Evolutionary conservation across 495 filamentous ascomycete species (phyloP), one percentile per base, ranked within the genome.

Genomic region (Penicillium ucsense): DNA sequence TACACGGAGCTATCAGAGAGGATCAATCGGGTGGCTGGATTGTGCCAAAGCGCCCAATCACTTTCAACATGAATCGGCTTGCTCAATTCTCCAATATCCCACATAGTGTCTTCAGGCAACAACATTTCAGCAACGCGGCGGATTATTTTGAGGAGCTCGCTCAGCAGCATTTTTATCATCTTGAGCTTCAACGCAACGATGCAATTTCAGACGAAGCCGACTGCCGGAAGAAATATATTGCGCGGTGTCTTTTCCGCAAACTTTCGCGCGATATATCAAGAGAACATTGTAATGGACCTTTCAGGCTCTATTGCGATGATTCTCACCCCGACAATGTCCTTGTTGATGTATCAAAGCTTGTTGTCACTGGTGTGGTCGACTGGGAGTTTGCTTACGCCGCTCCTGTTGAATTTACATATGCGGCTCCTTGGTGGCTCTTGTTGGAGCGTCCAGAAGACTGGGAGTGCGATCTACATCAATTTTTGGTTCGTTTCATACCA

Each of bases 61-160:
- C 61, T 10, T 55, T 63, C 34, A 63, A 63, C 41, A 66, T 68
- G 57, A 66, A 59, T 36, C 46, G 48, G 27, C 47, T 68, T 34
- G 48, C 50, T 33, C 53, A 58, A 35, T 59, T 60, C 41, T 55
- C 53, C 7, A 52, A 55, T 44, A 47, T 57, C 11, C 57, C 55
- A 0, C 48, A 9, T 8, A 32, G 37, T n/a, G 49, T 49, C 9
- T 62, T 58, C 42, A 29, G 31, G 6, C 31, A 41, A 41, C 29
- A 47, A 12, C 51, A 39, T 3, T 64, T 64, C 44, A 45, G 27
- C 33, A 66, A 59, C 20, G 61, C 65, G 0, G 56, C 66, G 29
- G 69, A 68, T 30, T 74, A 71, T 60, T 77, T 73, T 47, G 48
- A 54, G 9, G 66, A 64, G 32, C 52, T 75, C 35, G 70, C 65